Base-by-base conservation (phyloP, 192 early-diverging fungal species). In the Rhizophagus sp. region DNA sequence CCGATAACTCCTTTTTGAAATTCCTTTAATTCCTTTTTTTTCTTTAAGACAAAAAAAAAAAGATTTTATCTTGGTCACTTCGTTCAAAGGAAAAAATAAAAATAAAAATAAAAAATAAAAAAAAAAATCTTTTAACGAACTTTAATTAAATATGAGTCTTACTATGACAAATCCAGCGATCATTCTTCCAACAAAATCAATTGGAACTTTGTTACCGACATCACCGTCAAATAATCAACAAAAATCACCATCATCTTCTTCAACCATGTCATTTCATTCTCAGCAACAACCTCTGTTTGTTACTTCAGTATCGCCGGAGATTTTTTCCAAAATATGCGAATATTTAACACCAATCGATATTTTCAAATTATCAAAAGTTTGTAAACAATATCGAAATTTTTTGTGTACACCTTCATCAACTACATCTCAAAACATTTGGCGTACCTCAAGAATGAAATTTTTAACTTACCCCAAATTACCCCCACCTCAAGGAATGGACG, bases 401-500 rank as follows among this genome's bases (percentile, higher is more conserved):
- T 33, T 74, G n/a, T 74, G 73, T 24, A 30, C 47, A 0, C n/a
- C 34, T 36, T 36, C n/a, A 13, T 74, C 73, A 27, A 4, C 41
- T 17, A 61, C 22, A 27, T 30, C 25, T 27, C 73, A 74, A 74
- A 50, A 25, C 10, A 74, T 74, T 57, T 74, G 73, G 73, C 24
- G 52, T 50, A n/a, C 44, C 12, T 36, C 49, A 25, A 47, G 73
- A 27, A 24, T 27, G 10, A n/a, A 17, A 22, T 61, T 57, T 30
- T 17, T 74, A 50, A 24, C 25, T 19, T 74, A 57, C 13, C 50
- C 27, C 1, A 4, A 52, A 33, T 33, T 74, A 33, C 11, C 49
- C 15, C 73, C 73, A n/a, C 73, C 73, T 15, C 25, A 74, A 49
- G 73, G 73, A 61, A 74, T 74, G 73, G 33, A 33, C 47, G 73